Evolutionary conservation across 139 green algal species (phyloP).

Genomic region (Pseudopediastrum boryanum): DNA sequence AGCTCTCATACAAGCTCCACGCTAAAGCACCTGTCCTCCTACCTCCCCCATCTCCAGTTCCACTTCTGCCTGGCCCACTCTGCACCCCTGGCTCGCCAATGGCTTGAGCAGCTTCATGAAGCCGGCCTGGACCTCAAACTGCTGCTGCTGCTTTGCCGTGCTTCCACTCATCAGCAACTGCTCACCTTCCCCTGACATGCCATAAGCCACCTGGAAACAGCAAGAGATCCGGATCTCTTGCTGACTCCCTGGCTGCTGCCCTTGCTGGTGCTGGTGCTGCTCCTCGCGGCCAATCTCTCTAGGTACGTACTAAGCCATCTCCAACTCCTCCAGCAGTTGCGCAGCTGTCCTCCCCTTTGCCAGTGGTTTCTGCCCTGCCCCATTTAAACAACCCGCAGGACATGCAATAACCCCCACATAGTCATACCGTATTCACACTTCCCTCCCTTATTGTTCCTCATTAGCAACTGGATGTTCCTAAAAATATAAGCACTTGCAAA

Average conservation of each 20-base stretch:
- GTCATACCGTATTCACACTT: constrained; percentile 85
- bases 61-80: not conserved
- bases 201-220: too few species aligned
- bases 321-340: constrained; percentile 16
- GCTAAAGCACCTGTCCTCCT: not conserved
- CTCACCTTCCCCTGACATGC: too few species aligned
- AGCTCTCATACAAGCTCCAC: constrained; percentile 60
- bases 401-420: constrained; percentile 99
- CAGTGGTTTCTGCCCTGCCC: constrained; percentile 87
- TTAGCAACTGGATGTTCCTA: constrained; percentile 95
- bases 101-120: not conserved
- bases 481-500: constrained; percentile 93
- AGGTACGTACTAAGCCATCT: constrained; percentile 23
- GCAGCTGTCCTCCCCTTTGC: constrained; percentile 23
- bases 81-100: not conserved
- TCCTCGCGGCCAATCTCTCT: not conserved
- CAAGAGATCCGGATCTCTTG: constrained; percentile 26
- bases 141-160: not conserved
- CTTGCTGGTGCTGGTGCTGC: constrained; percentile 53
- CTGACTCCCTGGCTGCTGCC: constrained; percentile 63
- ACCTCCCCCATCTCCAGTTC: not conserved
- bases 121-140: not conserved
- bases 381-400: constrained; percentile 93
- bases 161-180: not conserved
- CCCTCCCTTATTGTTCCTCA: constrained; percentile 84